Conservation (phyloP, 768 basidiomycete species). For the Coprinopsis strossmayeri region DNA sequence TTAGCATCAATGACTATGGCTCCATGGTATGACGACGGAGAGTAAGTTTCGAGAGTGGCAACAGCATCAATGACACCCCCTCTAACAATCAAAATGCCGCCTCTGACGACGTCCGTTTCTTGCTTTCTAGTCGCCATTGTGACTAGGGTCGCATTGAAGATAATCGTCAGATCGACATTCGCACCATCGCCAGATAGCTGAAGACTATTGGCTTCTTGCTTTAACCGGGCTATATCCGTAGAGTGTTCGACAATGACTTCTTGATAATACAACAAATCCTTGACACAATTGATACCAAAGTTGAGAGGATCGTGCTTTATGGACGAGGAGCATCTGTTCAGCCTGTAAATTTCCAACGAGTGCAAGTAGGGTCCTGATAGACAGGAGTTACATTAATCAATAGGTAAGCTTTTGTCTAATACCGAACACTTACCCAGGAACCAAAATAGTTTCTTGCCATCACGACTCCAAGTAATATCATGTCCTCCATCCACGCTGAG, state of each 20-base stretch:
- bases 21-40: constrained; percentile 23
- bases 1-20: constrained; percentile 49
- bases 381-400: too few species aligned
- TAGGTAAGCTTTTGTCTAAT: neutral
- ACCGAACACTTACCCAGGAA: constrained; percentile 47
- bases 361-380: constrained; percentile 62
- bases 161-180: constrained; percentile 33
- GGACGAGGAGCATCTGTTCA: constrained; percentile 39
- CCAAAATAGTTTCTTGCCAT: constrained; percentile 67
- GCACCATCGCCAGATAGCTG: constrained; percentile 14
- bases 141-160: constrained; percentile 63
- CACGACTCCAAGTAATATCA: constrained; percentile 54
- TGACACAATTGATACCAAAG: constrained; percentile 61
- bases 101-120: constrained; percentile 40
- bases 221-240: constrained; percentile 56
- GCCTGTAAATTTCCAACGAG: constrained; percentile 47
- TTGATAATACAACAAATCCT: constrained; percentile 47
- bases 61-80: constrained; percentile 55
- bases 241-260: constrained; percentile 53
- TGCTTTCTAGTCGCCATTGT: constrained; percentile 57
- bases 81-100: constrained; percentile 46
- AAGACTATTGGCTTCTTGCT: constrained; percentile 35
- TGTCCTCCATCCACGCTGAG: constrained; percentile 72
- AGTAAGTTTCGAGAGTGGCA: constrained; percentile 25
- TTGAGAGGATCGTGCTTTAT: constrained; percentile 43